These are phyloP conservation scores for Wickerhamomyces queroliae DNA, from an alignment of 805 yeast genomes.

Conservation along the genomic window DNA sequence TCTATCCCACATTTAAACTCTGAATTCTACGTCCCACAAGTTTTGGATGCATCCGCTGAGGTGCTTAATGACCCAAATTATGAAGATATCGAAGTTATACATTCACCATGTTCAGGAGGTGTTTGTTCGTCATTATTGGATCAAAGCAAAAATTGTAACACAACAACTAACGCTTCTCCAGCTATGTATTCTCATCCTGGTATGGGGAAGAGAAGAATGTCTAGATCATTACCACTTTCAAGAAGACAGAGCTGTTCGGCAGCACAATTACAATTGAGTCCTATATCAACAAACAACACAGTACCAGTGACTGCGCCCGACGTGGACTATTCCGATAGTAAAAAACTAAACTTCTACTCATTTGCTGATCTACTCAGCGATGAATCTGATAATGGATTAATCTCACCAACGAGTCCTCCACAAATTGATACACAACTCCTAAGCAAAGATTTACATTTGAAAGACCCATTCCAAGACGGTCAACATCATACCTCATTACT, in stretches of 20 bases:
- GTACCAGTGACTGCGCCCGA: conserved; percentile 1
- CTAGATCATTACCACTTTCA: conserved; percentile 2
- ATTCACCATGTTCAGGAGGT: background rate
- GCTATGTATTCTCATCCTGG: background rate
- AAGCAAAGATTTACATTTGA: background rate
- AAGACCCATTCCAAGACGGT: background rate
- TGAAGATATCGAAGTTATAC: conserved; percentile 4
- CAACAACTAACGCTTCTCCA: background rate
- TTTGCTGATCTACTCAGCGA: conserved; percentile 21
- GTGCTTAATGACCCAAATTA: conserved; percentile 1
- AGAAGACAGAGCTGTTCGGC: conserved; percentile 5
- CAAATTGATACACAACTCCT: background rate
- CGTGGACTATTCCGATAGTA: conserved; percentile 19
- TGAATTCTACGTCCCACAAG: conserved; percentile 4
- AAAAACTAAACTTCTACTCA: conserved; percentile 19
- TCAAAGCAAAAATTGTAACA: background rate
- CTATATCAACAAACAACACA: background rate
- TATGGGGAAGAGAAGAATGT: background rate
- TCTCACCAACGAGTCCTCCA: background rate
- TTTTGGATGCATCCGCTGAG: conserved; percentile 7
- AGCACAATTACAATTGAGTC: background rate
- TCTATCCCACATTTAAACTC: conserved; percentile 5
- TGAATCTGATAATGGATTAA: conserved; percentile 7
- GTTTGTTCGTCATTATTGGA: background rate
- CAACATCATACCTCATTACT: background rate